Evolutionary conservation across 148 eudicot genomes (phyloP), one percentile per base, ranked within the genome.

Genomic region (Silene uniflora): DNA sequence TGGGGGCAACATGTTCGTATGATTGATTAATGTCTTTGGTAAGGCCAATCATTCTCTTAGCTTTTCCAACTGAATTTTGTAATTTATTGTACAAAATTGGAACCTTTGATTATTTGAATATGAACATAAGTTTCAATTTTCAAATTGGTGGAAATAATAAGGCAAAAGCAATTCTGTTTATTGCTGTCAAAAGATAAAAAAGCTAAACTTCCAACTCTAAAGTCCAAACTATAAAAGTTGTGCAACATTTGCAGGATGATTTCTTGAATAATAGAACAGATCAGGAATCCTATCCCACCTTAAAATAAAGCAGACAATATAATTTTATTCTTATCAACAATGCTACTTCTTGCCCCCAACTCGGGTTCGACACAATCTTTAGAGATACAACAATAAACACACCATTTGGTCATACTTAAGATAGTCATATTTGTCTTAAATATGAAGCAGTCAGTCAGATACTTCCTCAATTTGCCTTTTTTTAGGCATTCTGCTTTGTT

Each of bases 21-120:
- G 79, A 76, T 76, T 80, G 73, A 46, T 23, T 47, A 73, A 79
- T 79, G 74, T 79, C 73, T 73, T 79, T 67, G 76, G 29, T 4
- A 22, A 7, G 21, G 14, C 39, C 60, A 55, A n/a, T 42, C 56
- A 73, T 78, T 66, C 46, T 66, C 55, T 39, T 58, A 3, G 27
- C 44, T 39, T 18, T 39, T 62, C 73, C 60, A 8, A 23, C 21
- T 29, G 8, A 11, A 10, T 3, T 29, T 27, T 6, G 22, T 42
- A 55, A 6, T 23, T 7, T 14, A 42, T 39, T 27, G 1, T 21
- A 44, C 27, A 18, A 35, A 35, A 54, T 59, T 67, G 72, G 66
- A 27, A 68, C 42, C n/a, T 21, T 58, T 58, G 23, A 18, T 56
- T 39, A 18, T 21, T 58, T 58, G 17, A 10, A 68, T 39, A 14